Evolutionary conservation across 2,329 filamentous ascomycete species (phyloP), one percentile per base, ranked within the genome.

Genomic region (Leptographium wingfieldii): DNA sequence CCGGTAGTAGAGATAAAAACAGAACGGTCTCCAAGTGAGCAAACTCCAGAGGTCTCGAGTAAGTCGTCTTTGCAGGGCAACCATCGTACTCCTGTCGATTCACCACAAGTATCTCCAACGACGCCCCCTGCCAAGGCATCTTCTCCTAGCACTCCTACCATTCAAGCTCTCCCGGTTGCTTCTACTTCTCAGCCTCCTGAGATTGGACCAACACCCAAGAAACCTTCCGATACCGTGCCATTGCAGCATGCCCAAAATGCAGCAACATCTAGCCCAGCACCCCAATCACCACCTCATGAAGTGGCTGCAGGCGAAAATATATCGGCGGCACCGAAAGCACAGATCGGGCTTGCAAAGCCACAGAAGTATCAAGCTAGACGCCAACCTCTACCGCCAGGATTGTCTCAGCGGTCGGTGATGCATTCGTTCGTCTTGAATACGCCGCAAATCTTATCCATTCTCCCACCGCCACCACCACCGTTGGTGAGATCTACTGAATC

Each of bases 381-480:
- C 29, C 55, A 58, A 4, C 56, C 43, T 7, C 56, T 59, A 12
- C 59, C 57, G 6, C 61, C 57, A 3, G 58, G 55, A 2, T 25
- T 54, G 25, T 14, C 43, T 3, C 29, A 25, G 19, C 25, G 49
- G 3, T 27, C 40, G 6, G 46, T 33, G 11, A 16, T 38, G 5
- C 60, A 58, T 14, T 56, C 59, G 11, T 19, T 27, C 27, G 55
- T 54, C 27, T 53, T 56, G 1, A 5, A 53, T 3, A 11, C 25
- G 40, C 54, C 49, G 2, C 48, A 49, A 9, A n/a, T 46, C 6
- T 16, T 64, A 6, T n/a, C 61, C 2, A 16, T 61, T 7, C 1
- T 63, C 3, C 63, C 60, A 10, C 61, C 60, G 7, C 63, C 62
- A 3, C 63, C 62, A 1, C 63, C 62, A 1, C 61, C 63, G 3